Percentiles rank a stretch among this genome's conserved stretches.
These are phyloP conservation scores for Oxyria digyna DNA, from an alignment of 148 eudicot genomes.

Conservation along the genomic window DNA sequence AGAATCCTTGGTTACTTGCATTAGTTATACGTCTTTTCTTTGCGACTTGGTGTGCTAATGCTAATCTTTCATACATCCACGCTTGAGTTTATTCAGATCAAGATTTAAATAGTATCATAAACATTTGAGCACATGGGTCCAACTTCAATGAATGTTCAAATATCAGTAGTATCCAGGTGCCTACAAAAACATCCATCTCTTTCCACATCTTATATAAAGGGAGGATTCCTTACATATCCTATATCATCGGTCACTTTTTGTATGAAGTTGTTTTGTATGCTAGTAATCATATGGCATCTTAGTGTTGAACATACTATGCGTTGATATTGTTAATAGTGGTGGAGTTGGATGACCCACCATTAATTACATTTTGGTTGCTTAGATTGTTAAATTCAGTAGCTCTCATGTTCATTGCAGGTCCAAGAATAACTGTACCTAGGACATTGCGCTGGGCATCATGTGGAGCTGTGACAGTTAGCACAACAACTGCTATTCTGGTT, in stretches of 20 bases:
- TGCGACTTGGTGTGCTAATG: not conserved
- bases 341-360: not conserved
- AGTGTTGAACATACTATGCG: not conserved
- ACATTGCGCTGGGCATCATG: conserved; percentile 89
- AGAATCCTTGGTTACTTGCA: not conserved
- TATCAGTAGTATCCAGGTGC: not conserved
- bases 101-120: not conserved
- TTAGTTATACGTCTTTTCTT: not conserved
- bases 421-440: conserved; percentile 71
- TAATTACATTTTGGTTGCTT: not conserved
- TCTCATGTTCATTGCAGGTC: conserved; percentile 31
- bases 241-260: not conserved
- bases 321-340: not conserved
- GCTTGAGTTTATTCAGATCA: not conserved
- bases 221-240: not conserved
- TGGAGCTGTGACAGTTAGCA: conserved; percentile 60
- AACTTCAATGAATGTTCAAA: not conserved
- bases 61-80: not conserved
- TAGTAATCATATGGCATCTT: not conserved
- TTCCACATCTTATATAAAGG: not conserved
- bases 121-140: not conserved
- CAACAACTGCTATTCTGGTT: conserved; percentile 61
- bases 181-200: not conserved
- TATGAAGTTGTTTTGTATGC: not conserved
- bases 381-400: not conserved